A percentile compares a stretch with the other conserved stretches of the same genome.
Conservation (phyloP, 2,329 filamentous ascomycete species). For the Talaromyces amestolkiae region DNA sequence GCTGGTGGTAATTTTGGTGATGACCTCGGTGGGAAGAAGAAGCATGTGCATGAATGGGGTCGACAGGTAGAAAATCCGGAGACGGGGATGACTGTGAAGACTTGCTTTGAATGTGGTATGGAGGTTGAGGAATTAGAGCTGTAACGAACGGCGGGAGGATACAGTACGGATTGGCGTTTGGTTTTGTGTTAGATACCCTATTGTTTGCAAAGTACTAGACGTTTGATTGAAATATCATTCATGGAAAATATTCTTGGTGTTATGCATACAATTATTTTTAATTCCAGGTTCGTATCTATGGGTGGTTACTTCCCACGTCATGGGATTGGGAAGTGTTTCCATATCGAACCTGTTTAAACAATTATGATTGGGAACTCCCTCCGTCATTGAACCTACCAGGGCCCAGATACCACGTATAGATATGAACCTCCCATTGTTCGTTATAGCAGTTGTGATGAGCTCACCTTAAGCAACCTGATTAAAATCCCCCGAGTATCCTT, state of each 20-base stretch:
- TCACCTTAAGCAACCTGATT: background rate
- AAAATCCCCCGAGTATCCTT: background rate
- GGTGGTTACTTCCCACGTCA: too few relatives aligned
- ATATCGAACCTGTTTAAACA: background rate
- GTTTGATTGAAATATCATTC: background rate
- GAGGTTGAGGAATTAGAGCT: constrained; percentile 66
- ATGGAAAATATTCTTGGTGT: background rate
- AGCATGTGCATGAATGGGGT: constrained; percentile 87
- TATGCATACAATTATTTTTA: too few relatives aligned
- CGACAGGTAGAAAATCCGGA: constrained; percentile 57
- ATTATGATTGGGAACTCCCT: background rate
- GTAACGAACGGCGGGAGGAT: constrained; percentile 28
- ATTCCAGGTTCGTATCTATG: too few relatives aligned
- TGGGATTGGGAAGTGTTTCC: too few relatives aligned
- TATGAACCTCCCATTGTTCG: too few relatives aligned
- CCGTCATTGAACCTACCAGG: background rate
- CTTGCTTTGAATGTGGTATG: constrained; percentile 64
- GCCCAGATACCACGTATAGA: too few relatives aligned
- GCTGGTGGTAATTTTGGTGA: constrained; percentile 68
- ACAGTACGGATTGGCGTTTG: background rate
- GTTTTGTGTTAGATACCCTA: constrained; percentile 14
- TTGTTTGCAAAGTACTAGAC: background rate
- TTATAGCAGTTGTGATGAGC: background rate
- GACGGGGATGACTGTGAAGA: constrained; percentile 66
- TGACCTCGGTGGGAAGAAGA: constrained; percentile 62